Conservation (phyloP, 192 early-diverging fungal genomes). For the Polychytrium aggregatum region DNA sequence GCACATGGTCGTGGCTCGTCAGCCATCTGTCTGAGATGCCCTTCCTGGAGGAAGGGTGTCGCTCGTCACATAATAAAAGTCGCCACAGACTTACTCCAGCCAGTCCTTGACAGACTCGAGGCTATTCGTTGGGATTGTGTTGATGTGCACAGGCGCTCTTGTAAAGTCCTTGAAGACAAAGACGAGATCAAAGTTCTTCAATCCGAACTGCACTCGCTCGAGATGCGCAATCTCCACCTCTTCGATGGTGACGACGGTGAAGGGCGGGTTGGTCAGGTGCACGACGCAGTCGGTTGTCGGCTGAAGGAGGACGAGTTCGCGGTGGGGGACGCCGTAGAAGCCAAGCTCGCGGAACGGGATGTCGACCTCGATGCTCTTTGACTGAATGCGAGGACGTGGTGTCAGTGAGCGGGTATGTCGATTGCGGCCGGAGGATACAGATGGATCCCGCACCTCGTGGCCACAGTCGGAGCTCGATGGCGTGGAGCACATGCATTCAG, state of each 20-base stretch:
- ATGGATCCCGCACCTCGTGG: too few species aligned
- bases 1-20: not conserved
- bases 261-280: slow-evolving; percentile 88
- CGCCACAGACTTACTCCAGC: slow-evolving; percentile 45
- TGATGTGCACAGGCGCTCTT: slow-evolving; percentile 84
- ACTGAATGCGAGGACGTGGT: too few species aligned
- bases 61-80: not conserved
- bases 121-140: slow-evolving; percentile 83
- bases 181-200: slow-evolving; percentile 98
- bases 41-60: too few species aligned
- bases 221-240: slow-evolving; percentile 94
- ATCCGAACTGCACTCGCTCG: slow-evolving; percentile 93
- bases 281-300: slow-evolving; percentile 95
- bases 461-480: too few species aligned
- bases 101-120: slow-evolving; percentile 93
- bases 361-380: slow-evolving; percentile 75
- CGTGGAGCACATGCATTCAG: slow-evolving; percentile 84
- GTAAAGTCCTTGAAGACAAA: slow-evolving; percentile 93
- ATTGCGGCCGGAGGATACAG: too few species aligned
- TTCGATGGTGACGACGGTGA: slow-evolving; percentile 74
- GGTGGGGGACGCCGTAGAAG: slow-evolving; percentile 87
- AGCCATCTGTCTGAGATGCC: too few species aligned
- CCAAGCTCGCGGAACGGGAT: slow-evolving; percentile 86
- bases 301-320: slow-evolving; percentile 84
- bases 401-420: too few species aligned